phyloP scores from a whole-genome alignment of 1,139 yeast genomes.

The Lodderomyces elongisporus region DNA sequence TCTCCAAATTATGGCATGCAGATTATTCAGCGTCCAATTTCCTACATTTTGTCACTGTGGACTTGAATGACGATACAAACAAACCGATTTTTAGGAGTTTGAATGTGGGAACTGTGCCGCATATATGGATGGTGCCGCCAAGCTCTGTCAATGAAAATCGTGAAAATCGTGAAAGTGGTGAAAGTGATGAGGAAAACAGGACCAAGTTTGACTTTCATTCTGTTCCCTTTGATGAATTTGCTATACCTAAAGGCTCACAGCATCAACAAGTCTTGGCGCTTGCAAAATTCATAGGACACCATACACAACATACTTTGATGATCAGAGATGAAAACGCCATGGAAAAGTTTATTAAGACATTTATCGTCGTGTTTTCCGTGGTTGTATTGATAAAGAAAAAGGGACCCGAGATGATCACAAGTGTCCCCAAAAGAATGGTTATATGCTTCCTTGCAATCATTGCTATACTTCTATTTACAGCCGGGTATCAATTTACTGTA shows the following conservation, averaged over 20 bases:
- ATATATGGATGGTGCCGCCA: conserved; percentile 62
- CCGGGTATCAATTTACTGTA: conserved; percentile 62
- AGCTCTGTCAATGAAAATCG: conserved; percentile 14
- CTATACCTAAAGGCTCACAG: conserved; percentile 5
- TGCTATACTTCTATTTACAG: conserved; percentile 39
- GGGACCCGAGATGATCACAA: conserved; percentile 34
- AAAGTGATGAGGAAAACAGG: no score
- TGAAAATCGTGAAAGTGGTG: no score
- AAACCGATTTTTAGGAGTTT: conserved; percentile 33
- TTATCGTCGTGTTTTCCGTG: conserved; percentile 38
- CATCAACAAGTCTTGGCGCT: conserved; percentile 39
- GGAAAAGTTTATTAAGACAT: conserved; percentile 41
- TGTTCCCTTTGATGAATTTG: not conserved
- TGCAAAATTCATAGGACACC: conserved; percentile 48
- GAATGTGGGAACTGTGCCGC: conserved; percentile 51
- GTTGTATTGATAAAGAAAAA: conserved; percentile 48
- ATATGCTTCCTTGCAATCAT: conserved; percentile 36
- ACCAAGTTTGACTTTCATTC: no score
- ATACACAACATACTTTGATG: conserved; percentile 37
- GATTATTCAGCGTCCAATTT: conserved; percentile 37
- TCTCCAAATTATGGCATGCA: conserved; percentile 38
- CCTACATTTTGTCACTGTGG: conserved; percentile 44
- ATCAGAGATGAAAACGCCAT: conserved; percentile 40
- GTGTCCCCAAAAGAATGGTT: conserved; percentile 26
- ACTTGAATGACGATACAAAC: conserved; percentile 39